phyloP scores from a whole-genome alignment of 805 yeast species.

The Pichia gijzeniarum region DNA sequence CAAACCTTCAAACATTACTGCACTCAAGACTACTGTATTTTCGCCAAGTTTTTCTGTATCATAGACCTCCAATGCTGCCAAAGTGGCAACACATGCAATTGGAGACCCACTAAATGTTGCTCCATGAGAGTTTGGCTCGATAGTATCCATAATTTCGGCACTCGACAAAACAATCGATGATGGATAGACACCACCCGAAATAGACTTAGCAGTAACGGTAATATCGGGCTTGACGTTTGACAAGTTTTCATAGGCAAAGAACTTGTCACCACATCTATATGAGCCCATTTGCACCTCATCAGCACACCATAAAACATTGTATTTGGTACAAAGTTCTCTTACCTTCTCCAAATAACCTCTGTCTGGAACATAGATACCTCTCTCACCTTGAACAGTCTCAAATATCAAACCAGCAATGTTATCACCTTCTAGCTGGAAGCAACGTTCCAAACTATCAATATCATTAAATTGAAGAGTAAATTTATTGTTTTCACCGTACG shows the following conservation, averaged over 20 bases:
- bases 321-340: constrained; percentile 28
- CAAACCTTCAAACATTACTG: constrained; percentile 19
- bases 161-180: constrained; percentile 20
- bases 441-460: constrained; percentile 23
- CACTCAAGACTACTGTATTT: constrained; percentile 17
- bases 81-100: constrained; percentile 22
- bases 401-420: constrained; percentile 32
- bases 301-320: constrained; percentile 28
- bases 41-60: constrained; percentile 23
- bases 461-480: constrained; percentile 21
- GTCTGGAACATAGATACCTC: constrained; percentile 32
- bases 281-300: constrained; percentile 35
- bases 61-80: constrained; percentile 24
- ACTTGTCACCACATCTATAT: constrained; percentile 31
- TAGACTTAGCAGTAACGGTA: constrained; percentile 24
- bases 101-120: constrained; percentile 28
- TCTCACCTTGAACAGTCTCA: constrained; percentile 37
- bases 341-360: constrained; percentile 29
- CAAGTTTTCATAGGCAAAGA: constrained; percentile 32
- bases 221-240: constrained; percentile 24
- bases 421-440: constrained; percentile 26
- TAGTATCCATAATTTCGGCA: constrained; percentile 22
- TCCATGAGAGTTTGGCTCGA: constrained; percentile 25
- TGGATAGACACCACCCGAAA: constrained; percentile 27
- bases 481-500: constrained; percentile 27